A percentile compares a stretch with the other conserved stretches of the same genome.
phyloP scores from a whole-genome alignment of 139 green algal genomes.

The Chlorella sorokiniana region DNA sequence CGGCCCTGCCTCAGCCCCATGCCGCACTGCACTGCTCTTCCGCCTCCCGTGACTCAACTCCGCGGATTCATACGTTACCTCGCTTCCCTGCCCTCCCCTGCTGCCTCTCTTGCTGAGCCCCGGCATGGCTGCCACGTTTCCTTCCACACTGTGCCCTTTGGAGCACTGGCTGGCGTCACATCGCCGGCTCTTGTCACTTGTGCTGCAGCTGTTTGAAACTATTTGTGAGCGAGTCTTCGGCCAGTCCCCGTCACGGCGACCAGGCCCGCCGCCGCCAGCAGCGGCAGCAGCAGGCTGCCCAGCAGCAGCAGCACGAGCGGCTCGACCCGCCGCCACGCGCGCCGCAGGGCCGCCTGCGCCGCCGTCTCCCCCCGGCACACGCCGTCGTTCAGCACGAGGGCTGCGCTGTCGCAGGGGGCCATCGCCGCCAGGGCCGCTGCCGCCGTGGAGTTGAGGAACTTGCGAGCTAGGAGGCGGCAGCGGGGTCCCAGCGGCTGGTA shows the following conservation, averaged over 20 bases:
- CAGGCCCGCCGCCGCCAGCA: neutral
- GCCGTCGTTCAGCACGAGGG: neutral
- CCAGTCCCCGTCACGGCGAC: neutral
- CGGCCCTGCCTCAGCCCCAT: too few species aligned
- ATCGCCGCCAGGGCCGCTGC: neutral
- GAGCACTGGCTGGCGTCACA: neutral
- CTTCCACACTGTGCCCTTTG: neutral
- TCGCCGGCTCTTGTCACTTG: neutral
- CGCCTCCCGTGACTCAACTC: too few species aligned
- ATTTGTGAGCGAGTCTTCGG: too few species aligned
- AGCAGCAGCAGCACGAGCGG: neutral
- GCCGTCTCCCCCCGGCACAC: neutral
- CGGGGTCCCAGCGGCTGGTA: neutral
- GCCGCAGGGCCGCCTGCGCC: neutral
- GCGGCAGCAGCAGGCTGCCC: slow-evolving; percentile 1
- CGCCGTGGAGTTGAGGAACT: slow-evolving; percentile 1
- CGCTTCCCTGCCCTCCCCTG: too few species aligned
- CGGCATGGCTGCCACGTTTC: neutral
- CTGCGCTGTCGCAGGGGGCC: slow-evolving; percentile 1
- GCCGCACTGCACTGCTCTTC: too few species aligned
- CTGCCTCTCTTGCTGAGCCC: too few species aligned
- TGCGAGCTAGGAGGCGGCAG: slow-evolving; percentile 24
- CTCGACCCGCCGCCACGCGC: neutral
- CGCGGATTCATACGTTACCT: too few species aligned
- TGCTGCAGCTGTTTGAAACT: neutral